Conservation (phyloP, 176 grass and related monocot genomes). For the Melocanna baccifera region DNA sequence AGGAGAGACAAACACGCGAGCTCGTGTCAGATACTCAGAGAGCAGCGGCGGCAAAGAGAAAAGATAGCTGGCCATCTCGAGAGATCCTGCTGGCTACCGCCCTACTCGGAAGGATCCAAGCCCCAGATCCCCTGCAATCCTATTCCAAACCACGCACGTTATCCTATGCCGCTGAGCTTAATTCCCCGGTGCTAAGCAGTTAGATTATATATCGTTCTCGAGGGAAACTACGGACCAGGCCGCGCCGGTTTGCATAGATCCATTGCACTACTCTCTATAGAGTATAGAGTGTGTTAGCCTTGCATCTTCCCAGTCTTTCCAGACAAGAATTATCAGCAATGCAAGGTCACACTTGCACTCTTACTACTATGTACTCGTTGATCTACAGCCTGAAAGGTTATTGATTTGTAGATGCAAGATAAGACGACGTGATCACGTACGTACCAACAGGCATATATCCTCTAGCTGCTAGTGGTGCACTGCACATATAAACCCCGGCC, state of each 20-base stretch:
- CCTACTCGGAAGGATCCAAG: slow-evolving; percentile 7
- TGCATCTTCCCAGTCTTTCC: neutral
- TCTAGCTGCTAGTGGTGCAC: neutral
- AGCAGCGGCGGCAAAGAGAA: slow-evolving; percentile 21
- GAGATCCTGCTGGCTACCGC: slow-evolving; percentile 38
- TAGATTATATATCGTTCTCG: neutral
- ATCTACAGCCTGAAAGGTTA: neutral
- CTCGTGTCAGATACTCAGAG: slow-evolving; percentile 45
- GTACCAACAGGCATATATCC: no score
- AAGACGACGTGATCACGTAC: neutral
- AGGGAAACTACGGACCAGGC: neutral
- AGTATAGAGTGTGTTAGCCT: neutral
- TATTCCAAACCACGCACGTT: neutral
- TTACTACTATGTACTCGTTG: neutral
- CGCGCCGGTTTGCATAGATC: neutral
- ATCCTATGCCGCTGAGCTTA: slow-evolving; percentile 24
- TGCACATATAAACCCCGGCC: slow-evolving; percentile 4
- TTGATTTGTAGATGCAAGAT: neutral
- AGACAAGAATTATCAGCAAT: neutral
- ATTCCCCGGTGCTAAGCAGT: neutral
- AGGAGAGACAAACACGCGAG: slow-evolving; percentile 65
- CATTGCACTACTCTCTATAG: neutral
- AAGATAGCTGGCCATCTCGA: slow-evolving; percentile 37
- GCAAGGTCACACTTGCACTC: neutral
- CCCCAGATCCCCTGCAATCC: slow-evolving; percentile 22